Evolutionary conservation across 495 filamentous ascomycete species (phyloP), one percentile per base, ranked within the genome.

Genomic region (Pyronema domesticum): DNA sequence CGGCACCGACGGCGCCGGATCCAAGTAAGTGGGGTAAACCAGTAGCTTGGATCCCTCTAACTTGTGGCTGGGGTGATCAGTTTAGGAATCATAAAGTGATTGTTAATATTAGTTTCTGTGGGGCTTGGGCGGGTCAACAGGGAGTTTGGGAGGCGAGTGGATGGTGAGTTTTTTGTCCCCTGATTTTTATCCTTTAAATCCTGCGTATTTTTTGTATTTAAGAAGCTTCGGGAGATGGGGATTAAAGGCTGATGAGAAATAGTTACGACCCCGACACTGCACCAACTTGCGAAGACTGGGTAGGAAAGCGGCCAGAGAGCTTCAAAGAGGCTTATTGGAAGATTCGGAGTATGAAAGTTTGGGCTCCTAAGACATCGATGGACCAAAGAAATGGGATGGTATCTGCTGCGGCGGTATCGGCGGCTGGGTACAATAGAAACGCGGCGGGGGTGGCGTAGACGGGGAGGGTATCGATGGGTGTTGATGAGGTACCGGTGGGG

Each of bases 81-180:
- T 93, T 95, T 72, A 72, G 70, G 56, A 63, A 81, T 46, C 80
- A 89, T 68, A 74, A 76, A 11, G 81, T 94, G 47, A 73, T 93
- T 53, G 79, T 94, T 64, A 78, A 96, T 67, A 83, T 79, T 0
- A 82, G 80, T 0, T 87, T 95, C 69, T 95, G 89, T 67, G 89
- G 89, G 37, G 79, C 85, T 56, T 94, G 85, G 84, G 87, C 86
- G 13, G 89, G 86, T 34, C 70, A 75, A 42, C 75, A 77, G 23
- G 80, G 73, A 69, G 34, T 13, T 8, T 47, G 45, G 45, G 30
- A 13, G 68, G 72, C 55, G 61, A 63, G 36, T 77, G 45, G 45
- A 19, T 47, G 54, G 58, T 15, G 49, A 63, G 43, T 66, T 17
- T 7, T 7, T 40, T n/a, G n/a, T 40, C n/a, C n/a, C n/a, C n/a